Evolutionary conservation across 192 early-diverging fungal genomes (phyloP).

Genomic region (Chytriomyces sp.): DNA sequence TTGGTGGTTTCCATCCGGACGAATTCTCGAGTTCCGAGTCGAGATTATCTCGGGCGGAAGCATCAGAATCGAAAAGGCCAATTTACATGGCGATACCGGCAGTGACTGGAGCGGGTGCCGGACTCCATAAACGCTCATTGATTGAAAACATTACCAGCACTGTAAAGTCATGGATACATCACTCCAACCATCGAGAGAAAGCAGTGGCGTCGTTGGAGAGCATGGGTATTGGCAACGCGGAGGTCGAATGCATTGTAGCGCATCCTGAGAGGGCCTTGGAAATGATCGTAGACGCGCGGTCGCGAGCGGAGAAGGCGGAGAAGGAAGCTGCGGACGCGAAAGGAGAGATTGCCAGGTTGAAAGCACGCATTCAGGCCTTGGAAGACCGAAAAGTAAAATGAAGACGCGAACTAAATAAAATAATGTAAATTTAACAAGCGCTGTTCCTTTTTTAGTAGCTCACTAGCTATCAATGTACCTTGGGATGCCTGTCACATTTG

Average conservation of each 20-base stretch:
- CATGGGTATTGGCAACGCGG: background rate
- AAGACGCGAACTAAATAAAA: background rate
- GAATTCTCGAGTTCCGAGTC: no score
- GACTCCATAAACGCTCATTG: background rate
- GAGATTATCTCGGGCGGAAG: no score
- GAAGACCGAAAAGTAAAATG: constrained; percentile 24
- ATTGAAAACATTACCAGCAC: constrained; percentile 21
- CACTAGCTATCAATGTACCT: no score
- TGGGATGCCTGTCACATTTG: no score
- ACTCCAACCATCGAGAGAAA: background rate
- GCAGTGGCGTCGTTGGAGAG: background rate
- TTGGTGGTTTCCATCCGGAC: no score
- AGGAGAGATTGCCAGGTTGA: constrained; percentile 32
- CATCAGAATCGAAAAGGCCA: no score
- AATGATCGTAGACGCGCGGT: constrained; percentile 1
- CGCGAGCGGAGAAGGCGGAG: constrained; percentile 20
- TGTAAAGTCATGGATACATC: constrained; percentile 21
- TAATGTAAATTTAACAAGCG: background rate
- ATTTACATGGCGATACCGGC: no score
- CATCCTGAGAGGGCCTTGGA: constrained; percentile 9
- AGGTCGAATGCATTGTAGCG: background rate
- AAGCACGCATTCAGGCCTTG: constrained; percentile 35
- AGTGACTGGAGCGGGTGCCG: no score
- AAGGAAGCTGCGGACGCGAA: background rate
- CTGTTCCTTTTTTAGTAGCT: no score